Evolutionary conservation across 306 rosid species (phyloP).

Genomic region (Senna siamea): DNA sequence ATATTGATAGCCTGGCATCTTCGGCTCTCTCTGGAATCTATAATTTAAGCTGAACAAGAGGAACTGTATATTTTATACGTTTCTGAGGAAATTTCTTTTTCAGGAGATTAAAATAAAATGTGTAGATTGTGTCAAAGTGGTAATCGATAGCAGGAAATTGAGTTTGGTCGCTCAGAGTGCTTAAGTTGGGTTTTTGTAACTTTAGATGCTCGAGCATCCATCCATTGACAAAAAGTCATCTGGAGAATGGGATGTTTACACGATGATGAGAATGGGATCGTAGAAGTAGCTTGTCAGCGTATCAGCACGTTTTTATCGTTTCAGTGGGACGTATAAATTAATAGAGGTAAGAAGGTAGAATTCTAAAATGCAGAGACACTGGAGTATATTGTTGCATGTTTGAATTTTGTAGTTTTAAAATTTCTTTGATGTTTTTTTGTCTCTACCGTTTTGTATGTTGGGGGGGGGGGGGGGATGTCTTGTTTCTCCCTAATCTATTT

Average conservation of each 20-base stretch:
- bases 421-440: background rate
- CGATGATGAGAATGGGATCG: constrained; percentile 10
- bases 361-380: background rate
- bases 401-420: background rate
- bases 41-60: constrained; percentile 40
- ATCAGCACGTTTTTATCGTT: background rate
- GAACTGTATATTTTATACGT: constrained; percentile 37
- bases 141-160: constrained; percentile 1
- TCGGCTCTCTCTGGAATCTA: constrained; percentile 29
- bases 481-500: no score
- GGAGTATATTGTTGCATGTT: background rate
- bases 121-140: constrained; percentile 17
- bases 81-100: constrained; percentile 37
- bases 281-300: background rate
- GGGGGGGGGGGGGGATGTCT: no score
- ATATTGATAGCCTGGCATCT: constrained; percentile 31
- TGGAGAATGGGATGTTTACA: constrained; percentile 10
- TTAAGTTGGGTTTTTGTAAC: constrained; percentile 56
- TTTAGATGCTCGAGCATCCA: constrained; percentile 49
- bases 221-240: background rate
- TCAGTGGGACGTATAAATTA: background rate
- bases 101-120: constrained; percentile 19
- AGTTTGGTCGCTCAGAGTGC: constrained; percentile 42
- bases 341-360: background rate
- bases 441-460: background rate